Evolutionary conservation across 139 green algal species (phyloP).

Genomic region (Raphidocelis subcapitata): DNA sequence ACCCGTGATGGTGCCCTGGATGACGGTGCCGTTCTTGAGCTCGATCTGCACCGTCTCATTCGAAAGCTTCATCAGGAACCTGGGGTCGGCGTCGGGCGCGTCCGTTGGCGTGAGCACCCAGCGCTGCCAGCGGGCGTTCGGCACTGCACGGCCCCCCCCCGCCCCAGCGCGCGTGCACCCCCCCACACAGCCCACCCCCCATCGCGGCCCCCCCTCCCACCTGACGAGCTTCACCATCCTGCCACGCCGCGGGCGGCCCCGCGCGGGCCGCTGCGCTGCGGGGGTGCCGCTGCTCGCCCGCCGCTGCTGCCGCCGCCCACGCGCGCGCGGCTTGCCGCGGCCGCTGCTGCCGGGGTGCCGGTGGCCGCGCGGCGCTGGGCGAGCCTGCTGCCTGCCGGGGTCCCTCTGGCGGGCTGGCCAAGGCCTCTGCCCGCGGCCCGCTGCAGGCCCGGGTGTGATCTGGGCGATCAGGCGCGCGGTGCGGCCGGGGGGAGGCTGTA

Average conservation of each 20-base stretch:
- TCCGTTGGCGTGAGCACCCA: background rate
- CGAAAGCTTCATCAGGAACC: slow-evolving; percentile 98
- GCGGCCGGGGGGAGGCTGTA: too few species aligned
- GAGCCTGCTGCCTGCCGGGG: too few species aligned
- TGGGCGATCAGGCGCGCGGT: too few species aligned
- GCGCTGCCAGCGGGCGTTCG: background rate
- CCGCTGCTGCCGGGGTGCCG: too few species aligned
- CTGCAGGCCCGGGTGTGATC: too few species aligned
- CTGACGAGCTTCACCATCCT: slow-evolving; percentile 77
- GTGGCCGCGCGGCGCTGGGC: too few species aligned
- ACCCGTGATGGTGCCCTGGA: slow-evolving; percentile 95
- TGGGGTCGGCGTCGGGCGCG: slow-evolving; percentile 38
- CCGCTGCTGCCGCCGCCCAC: too few species aligned
- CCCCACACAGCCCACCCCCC: background rate
- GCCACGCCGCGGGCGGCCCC: background rate
- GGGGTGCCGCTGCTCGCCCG: background rate
- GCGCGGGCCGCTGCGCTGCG: too few species aligned
- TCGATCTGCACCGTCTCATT: slow-evolving; percentile 99
- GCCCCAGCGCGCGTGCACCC: background rate
- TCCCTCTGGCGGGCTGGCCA: too few species aligned
- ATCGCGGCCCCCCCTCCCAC: slow-evolving; percentile 15
- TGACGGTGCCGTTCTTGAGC: slow-evolving; percentile 97
- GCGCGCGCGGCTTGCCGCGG: too few species aligned
- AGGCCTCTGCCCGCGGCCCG: too few species aligned
- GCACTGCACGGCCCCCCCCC: background rate